A percentile compares a stretch with the other conserved stretches of the same genome.
phyloP scores from a whole-genome alignment of 2,329 filamentous ascomycete species.

The Calonectria naviculata region DNA sequence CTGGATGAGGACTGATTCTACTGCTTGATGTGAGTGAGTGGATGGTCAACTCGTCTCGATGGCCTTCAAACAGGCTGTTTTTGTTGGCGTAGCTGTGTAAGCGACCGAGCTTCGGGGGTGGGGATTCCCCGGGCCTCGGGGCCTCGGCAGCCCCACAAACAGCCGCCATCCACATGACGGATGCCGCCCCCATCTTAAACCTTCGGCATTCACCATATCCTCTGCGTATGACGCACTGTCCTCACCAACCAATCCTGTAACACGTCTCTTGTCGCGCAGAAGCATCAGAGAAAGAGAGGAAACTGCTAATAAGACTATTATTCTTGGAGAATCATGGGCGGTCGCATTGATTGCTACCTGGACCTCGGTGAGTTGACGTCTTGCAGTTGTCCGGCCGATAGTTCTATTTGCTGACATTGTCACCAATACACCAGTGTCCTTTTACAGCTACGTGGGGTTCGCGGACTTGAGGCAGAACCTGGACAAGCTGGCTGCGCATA shows the following conservation, averaged over 20 bases:
- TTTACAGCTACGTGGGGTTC: constrained; percentile 68
- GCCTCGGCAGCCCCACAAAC: constrained; percentile 34
- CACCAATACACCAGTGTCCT: constrained; percentile 65
- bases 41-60: background rate
- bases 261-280: background rate
- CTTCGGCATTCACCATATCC: background rate
- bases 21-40: background rate
- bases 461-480: constrained; percentile 68
- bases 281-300: background rate
- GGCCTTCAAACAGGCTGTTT: background rate
- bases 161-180: constrained; percentile 21
- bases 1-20: background rate
- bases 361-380: constrained; percentile 67
- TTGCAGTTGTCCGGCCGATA: background rate
- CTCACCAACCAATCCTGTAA: background rate
- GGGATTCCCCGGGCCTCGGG: constrained; percentile 30
- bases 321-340: constrained; percentile 60
- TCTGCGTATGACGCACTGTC: background rate
- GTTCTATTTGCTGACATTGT: constrained; percentile 13
- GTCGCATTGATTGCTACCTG: constrained; percentile 73
- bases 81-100: background rate
- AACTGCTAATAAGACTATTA: background rate
- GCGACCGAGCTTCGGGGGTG: constrained; percentile 2
- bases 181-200: background rate
- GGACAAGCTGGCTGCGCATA: constrained; percentile 64